These are phyloP conservation scores for Apiospora phragmitis DNA, from an alignment of 2,329 filamentous ascomycete species.

Conservation along the genomic window DNA sequence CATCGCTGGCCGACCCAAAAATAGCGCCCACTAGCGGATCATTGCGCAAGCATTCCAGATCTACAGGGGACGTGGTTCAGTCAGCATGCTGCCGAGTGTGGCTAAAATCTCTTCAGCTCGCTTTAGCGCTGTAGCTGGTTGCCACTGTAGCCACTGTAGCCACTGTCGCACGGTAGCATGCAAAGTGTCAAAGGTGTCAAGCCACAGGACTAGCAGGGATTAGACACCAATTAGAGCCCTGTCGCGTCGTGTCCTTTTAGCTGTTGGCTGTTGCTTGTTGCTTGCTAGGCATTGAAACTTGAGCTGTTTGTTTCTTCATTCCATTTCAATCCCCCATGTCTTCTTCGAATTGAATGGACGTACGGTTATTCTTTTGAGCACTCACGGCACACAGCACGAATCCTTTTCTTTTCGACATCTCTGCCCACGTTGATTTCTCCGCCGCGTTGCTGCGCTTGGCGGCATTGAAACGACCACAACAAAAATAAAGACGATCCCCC, in stretches of 20 bases:
- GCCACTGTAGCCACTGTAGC: not conserved
- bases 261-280: not conserved
- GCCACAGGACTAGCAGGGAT: not conserved
- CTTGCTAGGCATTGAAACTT: not conserved
- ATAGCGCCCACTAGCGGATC: constrained; percentile 2
- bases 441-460: constrained; percentile 5
- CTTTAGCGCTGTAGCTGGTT: not conserved
- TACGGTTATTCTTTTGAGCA: not conserved
- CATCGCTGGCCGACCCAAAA: not conserved
- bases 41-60: constrained; percentile 1
- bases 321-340: not conserved
- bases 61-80: not conserved
- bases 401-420: not conserved
- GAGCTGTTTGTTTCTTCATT: not conserved
- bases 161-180: not conserved
- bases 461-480: not conserved
- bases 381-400: not conserved
- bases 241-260: constrained; percentile 10
- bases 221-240: constrained; percentile 4
- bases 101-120: not conserved
- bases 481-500: not conserved
- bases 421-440: not conserved
- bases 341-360: not conserved
- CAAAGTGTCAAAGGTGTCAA: not conserved
- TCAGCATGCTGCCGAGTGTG: not conserved